Percentiles rank a stretch among this genome's conserved stretches.
Evolutionary conservation across 2,329 filamentous ascomycete genomes (phyloP).

Genomic region (Hortaea sp.): DNA sequence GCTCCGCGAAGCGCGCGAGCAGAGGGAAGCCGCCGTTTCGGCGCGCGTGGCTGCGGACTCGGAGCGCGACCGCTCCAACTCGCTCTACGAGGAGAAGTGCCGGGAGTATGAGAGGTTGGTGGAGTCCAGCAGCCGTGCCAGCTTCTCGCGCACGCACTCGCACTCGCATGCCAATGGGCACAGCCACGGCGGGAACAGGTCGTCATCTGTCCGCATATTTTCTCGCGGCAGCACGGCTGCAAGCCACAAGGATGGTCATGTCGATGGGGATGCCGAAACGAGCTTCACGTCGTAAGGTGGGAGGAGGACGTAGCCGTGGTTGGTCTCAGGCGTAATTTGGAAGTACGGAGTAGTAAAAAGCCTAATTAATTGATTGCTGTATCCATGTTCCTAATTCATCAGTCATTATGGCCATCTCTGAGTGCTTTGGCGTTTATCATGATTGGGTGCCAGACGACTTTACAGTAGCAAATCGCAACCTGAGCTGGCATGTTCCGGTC

Average conservation of each 20-base stretch:
- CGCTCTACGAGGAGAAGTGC: conserved; percentile 18
- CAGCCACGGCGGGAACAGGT: not conserved
- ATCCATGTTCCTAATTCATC: no score
- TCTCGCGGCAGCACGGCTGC: not conserved
- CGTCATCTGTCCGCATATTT: not conserved
- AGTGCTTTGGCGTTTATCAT: no score
- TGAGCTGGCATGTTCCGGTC: no score
- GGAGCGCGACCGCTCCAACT: conserved; percentile 15
- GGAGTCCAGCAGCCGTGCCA: not conserved
- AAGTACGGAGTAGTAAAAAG: no score
- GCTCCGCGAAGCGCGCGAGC: conserved; percentile 20
- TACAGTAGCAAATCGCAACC: no score
- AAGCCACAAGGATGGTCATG: not conserved
- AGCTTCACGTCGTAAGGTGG: no score
- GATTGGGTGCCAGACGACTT: no score
- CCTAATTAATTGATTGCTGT: no score
- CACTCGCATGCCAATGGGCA: not conserved
- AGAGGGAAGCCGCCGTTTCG: conserved; percentile 21
- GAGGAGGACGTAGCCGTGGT: no score
- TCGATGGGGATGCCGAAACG: not conserved
- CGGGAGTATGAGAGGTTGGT: conserved; percentile 7
- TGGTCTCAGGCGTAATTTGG: no score
- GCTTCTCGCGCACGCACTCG: not conserved
- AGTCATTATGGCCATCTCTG: no score
- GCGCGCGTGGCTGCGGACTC: conserved; percentile 18